A percentile compares a stretch with the other conserved stretches of the same genome.
phyloP scores from a whole-genome alignment of 2,329 filamentous ascomycete genomes.

The Pseudogymnoascus sp. region DNA sequence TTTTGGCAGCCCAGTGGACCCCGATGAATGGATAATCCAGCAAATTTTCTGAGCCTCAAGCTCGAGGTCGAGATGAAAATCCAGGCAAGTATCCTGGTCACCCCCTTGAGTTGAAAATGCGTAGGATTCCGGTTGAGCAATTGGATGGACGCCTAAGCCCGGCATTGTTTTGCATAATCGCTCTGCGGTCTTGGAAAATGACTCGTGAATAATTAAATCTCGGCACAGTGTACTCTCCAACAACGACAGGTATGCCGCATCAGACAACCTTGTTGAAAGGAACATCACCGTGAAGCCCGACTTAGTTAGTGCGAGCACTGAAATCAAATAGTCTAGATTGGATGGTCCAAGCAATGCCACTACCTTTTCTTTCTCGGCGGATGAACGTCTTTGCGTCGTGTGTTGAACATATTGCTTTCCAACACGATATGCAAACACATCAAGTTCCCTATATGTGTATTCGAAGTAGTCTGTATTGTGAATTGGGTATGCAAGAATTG shows the following conservation, averaged over 20 bases:
- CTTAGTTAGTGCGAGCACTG: conserved; percentile 43
- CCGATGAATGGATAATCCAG: conserved; percentile 30
- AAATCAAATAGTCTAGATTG: conserved; percentile 43
- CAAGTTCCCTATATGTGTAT: conserved; percentile 15
- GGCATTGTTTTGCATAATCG: conserved; percentile 21
- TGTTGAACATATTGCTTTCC: conserved; percentile 11
- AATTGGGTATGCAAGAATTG: conserved; percentile 14
- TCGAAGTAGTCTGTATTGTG: conserved; percentile 15
- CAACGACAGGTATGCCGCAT: conserved; percentile 41
- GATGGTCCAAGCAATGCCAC: conserved; percentile 41
- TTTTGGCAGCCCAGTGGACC: conserved; percentile 53
- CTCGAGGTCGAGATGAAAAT: conserved; percentile 33
- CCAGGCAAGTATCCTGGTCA: conserved; percentile 41
- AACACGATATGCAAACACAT: conserved; percentile 14
- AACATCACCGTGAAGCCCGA: conserved; percentile 46
- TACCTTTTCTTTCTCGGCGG: conserved; percentile 27
- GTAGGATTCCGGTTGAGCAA: conserved; percentile 43
- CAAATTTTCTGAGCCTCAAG: conserved; percentile 19
- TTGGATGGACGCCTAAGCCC: conserved; percentile 24
- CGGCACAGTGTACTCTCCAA: conserved; percentile 33
- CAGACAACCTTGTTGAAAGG: conserved; percentile 45
- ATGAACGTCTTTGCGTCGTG: conserved; percentile 15
- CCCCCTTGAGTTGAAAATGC: conserved; percentile 42
- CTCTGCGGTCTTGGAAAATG: conserved; percentile 20
- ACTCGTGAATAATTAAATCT: conserved; percentile 18